Evolutionary conservation across 2,329 filamentous ascomycete genomes (phyloP), one percentile per base, ranked within the genome.

Genomic region (Teratosphaeria destructans): DNA sequence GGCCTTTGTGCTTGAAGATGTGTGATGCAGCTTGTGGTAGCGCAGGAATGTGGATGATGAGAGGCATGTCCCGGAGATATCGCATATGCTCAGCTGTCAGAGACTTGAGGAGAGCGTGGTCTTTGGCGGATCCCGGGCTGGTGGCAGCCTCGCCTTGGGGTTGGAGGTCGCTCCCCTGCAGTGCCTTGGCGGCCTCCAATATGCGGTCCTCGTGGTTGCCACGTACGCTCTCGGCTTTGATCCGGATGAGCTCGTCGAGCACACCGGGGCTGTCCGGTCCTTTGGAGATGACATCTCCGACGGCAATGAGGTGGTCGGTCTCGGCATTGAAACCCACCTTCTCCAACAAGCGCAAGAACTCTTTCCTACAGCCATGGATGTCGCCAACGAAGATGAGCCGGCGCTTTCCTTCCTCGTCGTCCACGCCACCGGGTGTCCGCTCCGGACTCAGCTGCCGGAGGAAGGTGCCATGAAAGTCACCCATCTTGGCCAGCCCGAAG

Each of bases 171-270:
- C 23, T 32, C 5, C 16, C 29, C 5, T 52, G 47, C n/a, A 56
- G 5, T 12, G 55, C 59, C 37, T 68, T 64, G 1, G 70, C 68
- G 3, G 64, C 59, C 8, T 87, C 80, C n/a, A 97, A 80, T 23
- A 96, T 80, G 26, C 85, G 82, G 72, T 97, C 92, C 72, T 99
- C 94, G 75, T 96, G 89, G 74, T 96, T 96, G 19, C 94, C 94
- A 56, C 93, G 86, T 8, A 97, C 90, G 63, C 85, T 89, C 34
- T 86, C 89, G 26, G 93, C 92, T 56, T 83, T 82, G 43, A 93
- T 76, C 14, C 82, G 75, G 71, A 90, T 88, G 43, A 90, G 86
- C 52, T 91, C 79, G 60, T 87, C 83, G 55, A 97, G 80, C 0
- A 96, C 89, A 43, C 86, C 90, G 0, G 80, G 69, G 35, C 89